Conservation (phyloP, 2,329 filamentous ascomycete genomes). For the Blastomyces emzantsi region DNA sequence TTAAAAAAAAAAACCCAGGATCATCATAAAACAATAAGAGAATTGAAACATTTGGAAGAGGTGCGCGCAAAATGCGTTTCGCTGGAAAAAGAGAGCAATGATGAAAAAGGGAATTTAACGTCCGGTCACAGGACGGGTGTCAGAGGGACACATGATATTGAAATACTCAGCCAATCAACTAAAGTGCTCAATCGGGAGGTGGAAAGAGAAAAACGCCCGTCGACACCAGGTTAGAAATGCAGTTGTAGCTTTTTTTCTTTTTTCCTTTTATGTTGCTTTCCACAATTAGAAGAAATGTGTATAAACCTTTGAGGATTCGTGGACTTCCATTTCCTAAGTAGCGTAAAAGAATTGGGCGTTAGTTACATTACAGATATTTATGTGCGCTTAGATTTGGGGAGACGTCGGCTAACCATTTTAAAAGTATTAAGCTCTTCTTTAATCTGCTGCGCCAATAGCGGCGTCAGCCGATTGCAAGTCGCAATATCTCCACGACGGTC, state of each 20-base stretch:
- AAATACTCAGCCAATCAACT: not conserved
- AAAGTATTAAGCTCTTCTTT: conserved; percentile 99
- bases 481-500: conserved; percentile 93
- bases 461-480: conserved; percentile 94
- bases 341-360: conserved; percentile 19
- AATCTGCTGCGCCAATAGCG: conserved; percentile 96
- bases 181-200: not conserved
- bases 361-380: not conserved
- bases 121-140: not conserved
- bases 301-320: conserved; percentile 97
- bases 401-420: conserved; percentile 72
- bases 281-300: conserved; percentile 94
- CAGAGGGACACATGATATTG: not conserved
- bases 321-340: conserved; percentile 94
- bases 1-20: not conserved
- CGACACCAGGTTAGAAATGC: conserved; percentile 20
- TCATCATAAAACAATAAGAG: conserved; percentile 9
- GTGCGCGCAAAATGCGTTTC: not conserved
- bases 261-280: not conserved
- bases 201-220: not conserved
- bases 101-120: not conserved
- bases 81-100: not conserved
- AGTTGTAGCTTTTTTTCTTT: not conserved
- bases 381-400: not conserved
- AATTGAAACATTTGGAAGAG: not conserved